phyloP scores from a whole-genome alignment of 2,329 filamentous ascomycete genomes.

The Neonectria punicea region DNA sequence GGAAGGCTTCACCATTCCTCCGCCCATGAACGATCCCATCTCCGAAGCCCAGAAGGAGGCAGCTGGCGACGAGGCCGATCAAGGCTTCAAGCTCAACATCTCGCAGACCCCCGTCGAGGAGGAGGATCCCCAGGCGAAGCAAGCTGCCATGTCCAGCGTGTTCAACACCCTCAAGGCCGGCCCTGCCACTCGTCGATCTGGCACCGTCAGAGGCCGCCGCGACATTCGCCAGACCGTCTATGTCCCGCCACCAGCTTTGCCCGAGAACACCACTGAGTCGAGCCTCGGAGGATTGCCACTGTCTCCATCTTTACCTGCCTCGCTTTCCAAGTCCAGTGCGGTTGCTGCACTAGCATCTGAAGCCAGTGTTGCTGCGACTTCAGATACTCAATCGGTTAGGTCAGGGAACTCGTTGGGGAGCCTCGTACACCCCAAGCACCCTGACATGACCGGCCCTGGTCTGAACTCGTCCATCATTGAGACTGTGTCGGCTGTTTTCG shows the following conservation, averaged over 20 bases:
- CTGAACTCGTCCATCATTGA: constrained; percentile 92
- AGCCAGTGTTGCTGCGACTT: constrained; percentile 66
- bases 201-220: constrained; percentile 86
- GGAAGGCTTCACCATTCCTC: constrained; percentile 81
- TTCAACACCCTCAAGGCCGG: constrained; percentile 76
- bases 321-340: constrained; percentile 51
- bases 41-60: constrained; percentile 77
- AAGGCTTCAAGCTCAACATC: constrained; percentile 83
- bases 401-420: constrained; percentile 84
- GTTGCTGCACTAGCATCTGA: constrained; percentile 71
- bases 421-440: constrained; percentile 77
- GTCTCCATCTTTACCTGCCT: constrained; percentile 37
- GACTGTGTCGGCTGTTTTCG: constrained; percentile 86
- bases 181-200: constrained; percentile 74
- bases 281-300: constrained; percentile 30
- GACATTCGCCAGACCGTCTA: constrained; percentile 94
- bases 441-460: constrained; percentile 81
- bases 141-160: constrained; percentile 79
- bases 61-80: constrained; percentile 67
- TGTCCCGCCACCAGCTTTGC: constrained; percentile 62
- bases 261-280: constrained; percentile 47
- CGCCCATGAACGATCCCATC: constrained; percentile 71
- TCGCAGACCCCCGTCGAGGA: constrained; percentile 81
- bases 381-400: constrained; percentile 91
- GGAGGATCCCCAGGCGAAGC: constrained; percentile 78